Percentiles rank a stretch among this genome's conserved stretches.
Conservation (phyloP, 1,284 basidiomycete species). For the Cerrena zonata region DNA sequence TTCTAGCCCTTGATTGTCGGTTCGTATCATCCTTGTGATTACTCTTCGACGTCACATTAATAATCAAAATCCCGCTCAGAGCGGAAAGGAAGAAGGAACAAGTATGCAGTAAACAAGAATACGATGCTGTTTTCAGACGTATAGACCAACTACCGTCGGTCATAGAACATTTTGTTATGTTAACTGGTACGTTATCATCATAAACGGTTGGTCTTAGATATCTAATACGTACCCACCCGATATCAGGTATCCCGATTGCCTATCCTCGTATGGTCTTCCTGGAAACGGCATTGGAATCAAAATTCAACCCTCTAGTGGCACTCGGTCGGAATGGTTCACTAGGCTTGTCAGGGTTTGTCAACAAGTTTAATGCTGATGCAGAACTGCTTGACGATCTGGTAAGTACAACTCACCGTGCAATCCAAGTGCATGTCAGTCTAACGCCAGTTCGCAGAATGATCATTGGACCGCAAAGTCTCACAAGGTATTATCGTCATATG, state of each 20-base stretch:
- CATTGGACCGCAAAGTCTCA: conserved; percentile 83
- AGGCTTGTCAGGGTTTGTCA: conserved; percentile 75
- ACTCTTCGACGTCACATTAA: no score
- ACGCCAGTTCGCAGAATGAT: conserved; percentile 58
- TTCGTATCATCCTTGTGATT: conserved; percentile 32
- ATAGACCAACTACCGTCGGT: conserved; percentile 51
- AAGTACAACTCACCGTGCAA: conserved; percentile 16
- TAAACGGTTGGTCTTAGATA: not conserved
- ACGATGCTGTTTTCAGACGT: conserved; percentile 66
- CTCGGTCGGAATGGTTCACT: conserved; percentile 60
- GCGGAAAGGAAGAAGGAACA: conserved; percentile 81
- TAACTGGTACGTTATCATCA: conserved; percentile 49
- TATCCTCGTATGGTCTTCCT: conserved; percentile 93
- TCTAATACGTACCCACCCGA: not conserved
- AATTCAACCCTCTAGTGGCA: conserved; percentile 75
- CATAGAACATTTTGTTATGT: conserved; percentile 78
- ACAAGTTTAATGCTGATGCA: conserved; percentile 88
- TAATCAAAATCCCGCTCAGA: conserved; percentile 32
- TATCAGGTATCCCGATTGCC: conserved; percentile 67
- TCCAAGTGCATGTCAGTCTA: not conserved
- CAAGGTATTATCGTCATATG: no score
- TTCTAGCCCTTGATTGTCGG: conserved; percentile 84
- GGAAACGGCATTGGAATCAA: conserved; percentile 71
- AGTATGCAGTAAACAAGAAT: conserved; percentile 71
- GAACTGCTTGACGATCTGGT: conserved; percentile 89